phyloP scores from a whole-genome alignment of 2,329 filamentous ascomycete genomes.

The Phyllosticta citriasiana region DNA sequence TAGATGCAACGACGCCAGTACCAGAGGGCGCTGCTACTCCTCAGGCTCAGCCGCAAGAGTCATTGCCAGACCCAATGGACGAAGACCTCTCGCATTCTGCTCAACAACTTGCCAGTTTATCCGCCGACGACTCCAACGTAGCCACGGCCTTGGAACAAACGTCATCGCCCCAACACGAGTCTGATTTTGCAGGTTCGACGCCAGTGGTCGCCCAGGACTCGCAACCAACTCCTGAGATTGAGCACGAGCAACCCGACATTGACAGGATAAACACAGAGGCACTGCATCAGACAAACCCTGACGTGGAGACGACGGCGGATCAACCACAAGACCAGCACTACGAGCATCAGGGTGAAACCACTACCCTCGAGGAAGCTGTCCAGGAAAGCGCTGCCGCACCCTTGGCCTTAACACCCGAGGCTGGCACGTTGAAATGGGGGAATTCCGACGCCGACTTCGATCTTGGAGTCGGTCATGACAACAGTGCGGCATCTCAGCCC shows the following conservation, averaged over 20 bases:
- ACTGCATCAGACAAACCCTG: constrained; percentile 11
- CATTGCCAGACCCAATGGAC: not conserved
- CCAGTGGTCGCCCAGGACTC: not conserved
- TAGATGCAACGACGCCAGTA: not conserved
- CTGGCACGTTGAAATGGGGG: constrained; percentile 18
- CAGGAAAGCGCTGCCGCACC: constrained; percentile 33
- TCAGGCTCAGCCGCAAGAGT: not conserved
- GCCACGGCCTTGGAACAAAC: not conserved
- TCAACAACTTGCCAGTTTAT: not conserved
- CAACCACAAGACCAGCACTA: constrained; percentile 27
- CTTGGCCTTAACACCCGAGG: constrained; percentile 31
- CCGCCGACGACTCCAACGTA: not conserved
- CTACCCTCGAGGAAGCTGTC: constrained; percentile 36
- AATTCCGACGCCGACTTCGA: constrained; percentile 11
- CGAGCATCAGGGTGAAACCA: constrained; percentile 37
- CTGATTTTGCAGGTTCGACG: not conserved
- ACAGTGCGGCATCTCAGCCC: not conserved
- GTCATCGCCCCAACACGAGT: not conserved
- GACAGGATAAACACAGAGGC: constrained; percentile 11
- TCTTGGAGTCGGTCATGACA: not conserved
- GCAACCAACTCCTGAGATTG: constrained; percentile 2
- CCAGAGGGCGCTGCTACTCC: not conserved
- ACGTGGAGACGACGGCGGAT: constrained; percentile 13
- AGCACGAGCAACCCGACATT: constrained; percentile 10
- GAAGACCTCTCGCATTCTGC: not conserved